These are phyloP conservation scores for Venturia nashicola DNA, from an alignment of 2,329 filamentous ascomycete genomes.

Conservation along the genomic window DNA sequence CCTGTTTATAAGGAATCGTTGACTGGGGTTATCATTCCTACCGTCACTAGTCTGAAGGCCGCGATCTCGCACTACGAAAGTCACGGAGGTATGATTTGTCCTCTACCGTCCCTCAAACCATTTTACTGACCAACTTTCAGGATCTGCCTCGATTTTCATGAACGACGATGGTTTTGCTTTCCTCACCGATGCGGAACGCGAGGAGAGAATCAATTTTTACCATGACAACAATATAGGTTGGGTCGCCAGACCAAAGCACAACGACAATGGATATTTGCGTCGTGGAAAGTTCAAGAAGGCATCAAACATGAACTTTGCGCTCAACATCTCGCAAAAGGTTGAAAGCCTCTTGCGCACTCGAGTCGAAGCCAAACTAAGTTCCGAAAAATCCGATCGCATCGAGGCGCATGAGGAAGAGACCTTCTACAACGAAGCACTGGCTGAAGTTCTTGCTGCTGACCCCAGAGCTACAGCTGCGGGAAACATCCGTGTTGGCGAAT, in stretches of 20 bases:
- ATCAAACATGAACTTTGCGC: conserved; percentile 59
- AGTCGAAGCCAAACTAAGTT: too few relatives aligned
- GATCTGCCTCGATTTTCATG: conserved; percentile 43
- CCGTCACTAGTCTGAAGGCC: not conserved
- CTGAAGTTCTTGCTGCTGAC: conserved; percentile 37
- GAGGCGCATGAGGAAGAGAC: too few relatives aligned
- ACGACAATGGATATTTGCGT: conserved; percentile 40
- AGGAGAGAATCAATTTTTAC: conserved; percentile 35
- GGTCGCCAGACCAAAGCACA: conserved; percentile 38
- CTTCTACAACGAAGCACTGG: too few relatives aligned
- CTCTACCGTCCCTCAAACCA: too few relatives aligned
- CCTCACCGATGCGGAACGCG: conserved; percentile 36
- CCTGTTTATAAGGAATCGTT: conserved; percentile 11
- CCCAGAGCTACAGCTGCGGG: conserved; percentile 46
- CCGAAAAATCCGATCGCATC: conserved; percentile 15
- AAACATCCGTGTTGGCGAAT: conserved; percentile 49
- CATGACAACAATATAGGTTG: conserved; percentile 38
- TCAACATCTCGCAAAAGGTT: conserved; percentile 48
- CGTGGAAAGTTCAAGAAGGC: conserved; percentile 57
- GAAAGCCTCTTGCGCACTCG: conserved; percentile 25
- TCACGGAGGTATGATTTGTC: conserved; percentile 1
- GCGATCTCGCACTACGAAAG: conserved; percentile 10
- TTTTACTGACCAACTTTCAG: too few relatives aligned
- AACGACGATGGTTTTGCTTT: conserved; percentile 66
- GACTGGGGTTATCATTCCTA: conserved; percentile 8